These are phyloP conservation scores for Irpex sp. DNA, from an alignment of 1,284 basidiomycete genomes.

Conservation along the genomic window DNA sequence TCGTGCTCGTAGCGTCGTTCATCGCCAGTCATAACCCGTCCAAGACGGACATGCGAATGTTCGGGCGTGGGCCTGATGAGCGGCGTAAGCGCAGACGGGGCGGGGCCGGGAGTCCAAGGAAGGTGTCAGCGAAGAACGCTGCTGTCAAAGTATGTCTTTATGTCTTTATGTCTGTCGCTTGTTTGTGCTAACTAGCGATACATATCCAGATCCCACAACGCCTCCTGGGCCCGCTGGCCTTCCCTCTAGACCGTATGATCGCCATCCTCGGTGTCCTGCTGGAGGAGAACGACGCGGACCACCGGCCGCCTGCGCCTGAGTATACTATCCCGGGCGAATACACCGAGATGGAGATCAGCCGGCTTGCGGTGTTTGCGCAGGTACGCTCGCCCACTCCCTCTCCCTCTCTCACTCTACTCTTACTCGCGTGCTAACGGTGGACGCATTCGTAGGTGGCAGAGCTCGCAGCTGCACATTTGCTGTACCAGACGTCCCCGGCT, in stretches of 20 bases:
- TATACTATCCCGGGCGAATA: slow-evolving; percentile 56
- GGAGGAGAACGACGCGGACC: slow-evolving; percentile 75
- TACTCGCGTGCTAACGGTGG: slow-evolving; percentile 4
- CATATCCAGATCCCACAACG: slow-evolving; percentile 65
- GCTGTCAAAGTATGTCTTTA: slow-evolving; percentile 42
- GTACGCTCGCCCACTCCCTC: slow-evolving; percentile 30
- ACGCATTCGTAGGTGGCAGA: slow-evolving; percentile 57
- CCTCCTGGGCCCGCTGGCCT: slow-evolving; percentile 77
- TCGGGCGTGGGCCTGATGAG: slow-evolving; percentile 69
- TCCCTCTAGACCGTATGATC: slow-evolving; percentile 79
- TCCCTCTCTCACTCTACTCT: neutral
- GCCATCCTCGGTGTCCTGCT: slow-evolving; percentile 82
- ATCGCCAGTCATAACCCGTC: slow-evolving; percentile 86
- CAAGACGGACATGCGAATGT: slow-evolving; percentile 79
- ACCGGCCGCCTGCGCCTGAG: slow-evolving; percentile 40
- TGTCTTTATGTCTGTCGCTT: too few relatives aligned
- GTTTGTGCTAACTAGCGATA: neutral
- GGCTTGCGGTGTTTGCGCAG: slow-evolving; percentile 53
- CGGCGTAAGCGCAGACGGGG: slow-evolving; percentile 52
- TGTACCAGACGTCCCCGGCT: slow-evolving; percentile 61
- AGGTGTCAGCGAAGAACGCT: slow-evolving; percentile 33
- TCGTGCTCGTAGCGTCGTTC: slow-evolving; percentile 79
- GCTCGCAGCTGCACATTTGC: slow-evolving; percentile 62
- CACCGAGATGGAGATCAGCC: slow-evolving; percentile 64
- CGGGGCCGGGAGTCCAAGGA: slow-evolving; percentile 36